These are phyloP conservation scores for Ustilago bromivora DNA, from an alignment of 1,284 basidiomycete species.

Conservation along the genomic window DNA sequence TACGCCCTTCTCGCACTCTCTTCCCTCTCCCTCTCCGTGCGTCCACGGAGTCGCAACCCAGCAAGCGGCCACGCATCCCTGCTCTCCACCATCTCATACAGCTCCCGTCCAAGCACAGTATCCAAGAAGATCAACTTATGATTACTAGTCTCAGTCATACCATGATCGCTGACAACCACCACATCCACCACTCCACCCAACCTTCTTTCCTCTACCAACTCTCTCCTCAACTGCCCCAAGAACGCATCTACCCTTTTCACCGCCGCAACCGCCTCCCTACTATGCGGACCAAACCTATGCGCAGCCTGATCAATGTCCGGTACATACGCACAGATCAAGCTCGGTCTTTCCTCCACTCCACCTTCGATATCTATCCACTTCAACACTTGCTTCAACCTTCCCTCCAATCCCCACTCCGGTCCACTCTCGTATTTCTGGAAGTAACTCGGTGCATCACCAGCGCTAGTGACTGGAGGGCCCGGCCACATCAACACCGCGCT, in stretches of 20 bases:
- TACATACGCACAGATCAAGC: constrained; percentile 73
- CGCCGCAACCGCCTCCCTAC: constrained; percentile 71
- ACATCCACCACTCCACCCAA: constrained; percentile 85
- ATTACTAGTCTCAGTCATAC: constrained; percentile 87
- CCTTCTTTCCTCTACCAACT: constrained; percentile 77
- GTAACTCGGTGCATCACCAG: constrained; percentile 20
- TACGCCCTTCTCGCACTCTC: not conserved
- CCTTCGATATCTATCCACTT: constrained; percentile 46
- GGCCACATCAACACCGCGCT: constrained; percentile 59
- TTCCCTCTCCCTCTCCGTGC: not conserved
- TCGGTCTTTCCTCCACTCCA: constrained; percentile 30
- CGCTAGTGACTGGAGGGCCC: constrained; percentile 48
- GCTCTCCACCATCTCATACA: constrained; percentile 76
- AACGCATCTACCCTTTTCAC: constrained; percentile 80
- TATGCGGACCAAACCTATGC: constrained; percentile 79
- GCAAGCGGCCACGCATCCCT: constrained; percentile 75
- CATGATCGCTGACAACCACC: constrained; percentile 91
- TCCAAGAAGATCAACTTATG: constrained; percentile 83
- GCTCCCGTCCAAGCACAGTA: constrained; percentile 80
- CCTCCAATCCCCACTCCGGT: constrained; percentile 32
- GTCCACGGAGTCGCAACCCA: constrained; percentile 33
- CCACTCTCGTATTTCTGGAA: constrained; percentile 56
- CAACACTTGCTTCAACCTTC: constrained; percentile 23
- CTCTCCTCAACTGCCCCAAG: constrained; percentile 77
- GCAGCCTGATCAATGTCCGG: constrained; percentile 74